These are phyloP conservation scores for Pontederia paniculata DNA, from an alignment of 176 grass and related monocot genomes.

Conservation along the genomic window DNA sequence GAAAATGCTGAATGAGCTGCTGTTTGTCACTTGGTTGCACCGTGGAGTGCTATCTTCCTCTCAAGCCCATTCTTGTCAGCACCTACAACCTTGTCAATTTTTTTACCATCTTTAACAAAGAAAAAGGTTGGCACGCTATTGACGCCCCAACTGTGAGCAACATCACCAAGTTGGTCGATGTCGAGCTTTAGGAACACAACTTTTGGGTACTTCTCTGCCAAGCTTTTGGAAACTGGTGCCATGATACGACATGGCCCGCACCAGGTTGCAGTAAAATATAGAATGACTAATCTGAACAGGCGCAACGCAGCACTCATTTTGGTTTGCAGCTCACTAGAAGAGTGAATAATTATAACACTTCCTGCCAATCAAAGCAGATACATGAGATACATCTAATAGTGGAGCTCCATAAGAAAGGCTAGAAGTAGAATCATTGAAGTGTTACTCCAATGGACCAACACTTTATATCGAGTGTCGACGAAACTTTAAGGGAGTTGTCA, in stretches of 20 bases:
- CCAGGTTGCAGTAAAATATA: conserved; percentile 70
- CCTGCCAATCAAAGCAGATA: conserved; percentile 7
- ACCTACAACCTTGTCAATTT: conserved; percentile 49
- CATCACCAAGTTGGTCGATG: conserved; percentile 37
- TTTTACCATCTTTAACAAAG: conserved; percentile 49
- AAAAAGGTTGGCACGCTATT: conserved; percentile 53
- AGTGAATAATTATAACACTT: conserved; percentile 35
- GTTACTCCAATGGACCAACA: no score
- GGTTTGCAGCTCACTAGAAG: conserved; percentile 32
- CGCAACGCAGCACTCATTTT: conserved; percentile 34
- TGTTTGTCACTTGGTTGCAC: conserved; percentile 11
- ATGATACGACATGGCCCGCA: conserved; percentile 58
- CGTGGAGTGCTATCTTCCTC: conserved; percentile 37
- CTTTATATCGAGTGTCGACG: no score
- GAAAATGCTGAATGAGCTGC: background rate
- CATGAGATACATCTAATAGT: background rate
- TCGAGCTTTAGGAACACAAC: conserved; percentile 56
- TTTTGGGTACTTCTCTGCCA: conserved; percentile 45
- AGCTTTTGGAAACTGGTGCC: conserved; percentile 45
- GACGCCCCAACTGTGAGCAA: conserved; percentile 45
- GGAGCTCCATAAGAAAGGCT: background rate
- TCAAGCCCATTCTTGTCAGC: conserved; percentile 50
- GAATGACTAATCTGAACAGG: conserved; percentile 28
- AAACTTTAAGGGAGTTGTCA: no score
- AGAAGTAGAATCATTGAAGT: no score